Percentiles rank a stretch among this genome's conserved stretches.
phyloP scores from a whole-genome alignment of 306 rosid species.

The Prunus kanzakura region DNA sequence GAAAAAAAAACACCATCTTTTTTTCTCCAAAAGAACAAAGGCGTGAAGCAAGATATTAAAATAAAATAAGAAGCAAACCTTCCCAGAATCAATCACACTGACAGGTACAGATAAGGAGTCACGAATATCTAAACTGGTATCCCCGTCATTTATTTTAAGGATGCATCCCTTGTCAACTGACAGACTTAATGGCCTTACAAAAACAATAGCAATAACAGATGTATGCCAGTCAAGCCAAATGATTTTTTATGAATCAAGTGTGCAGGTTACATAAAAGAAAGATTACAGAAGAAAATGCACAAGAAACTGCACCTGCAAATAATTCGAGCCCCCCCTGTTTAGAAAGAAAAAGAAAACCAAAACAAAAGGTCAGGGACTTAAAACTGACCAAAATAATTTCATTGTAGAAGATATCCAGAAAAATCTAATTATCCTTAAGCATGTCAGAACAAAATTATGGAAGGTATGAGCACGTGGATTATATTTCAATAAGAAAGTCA shows the following conservation, averaged over 20 bases:
- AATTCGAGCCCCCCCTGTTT: conserved; percentile 51
- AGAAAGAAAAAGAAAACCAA: conserved; percentile 1
- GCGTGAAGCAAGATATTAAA: background rate
- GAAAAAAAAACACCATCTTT: background rate
- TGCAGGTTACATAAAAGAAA: background rate
- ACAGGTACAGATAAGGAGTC: conserved; percentile 51
- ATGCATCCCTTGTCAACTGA: conserved; percentile 38
- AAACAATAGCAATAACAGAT: background rate
- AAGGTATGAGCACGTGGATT: background rate
- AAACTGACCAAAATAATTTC: background rate
- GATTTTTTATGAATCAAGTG: background rate
- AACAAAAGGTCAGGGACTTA: conserved; percentile 7
- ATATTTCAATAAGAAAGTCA: background rate
- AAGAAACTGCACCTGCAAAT: conserved; percentile 50
- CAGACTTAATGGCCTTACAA: conserved; percentile 42
- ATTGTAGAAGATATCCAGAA: background rate
- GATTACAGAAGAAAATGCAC: background rate
- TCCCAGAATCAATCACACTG: conserved; percentile 44
- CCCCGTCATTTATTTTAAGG: conserved; percentile 29
- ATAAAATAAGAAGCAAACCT: conserved; percentile 36
- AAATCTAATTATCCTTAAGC: background rate
- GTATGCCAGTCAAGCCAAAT: background rate
- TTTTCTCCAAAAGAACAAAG: background rate
- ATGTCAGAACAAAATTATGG: background rate
- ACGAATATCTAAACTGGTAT: conserved; percentile 35